Conservation (phyloP, 352 stramenopile genomes). For the Globisporangium spiculum region DNA sequence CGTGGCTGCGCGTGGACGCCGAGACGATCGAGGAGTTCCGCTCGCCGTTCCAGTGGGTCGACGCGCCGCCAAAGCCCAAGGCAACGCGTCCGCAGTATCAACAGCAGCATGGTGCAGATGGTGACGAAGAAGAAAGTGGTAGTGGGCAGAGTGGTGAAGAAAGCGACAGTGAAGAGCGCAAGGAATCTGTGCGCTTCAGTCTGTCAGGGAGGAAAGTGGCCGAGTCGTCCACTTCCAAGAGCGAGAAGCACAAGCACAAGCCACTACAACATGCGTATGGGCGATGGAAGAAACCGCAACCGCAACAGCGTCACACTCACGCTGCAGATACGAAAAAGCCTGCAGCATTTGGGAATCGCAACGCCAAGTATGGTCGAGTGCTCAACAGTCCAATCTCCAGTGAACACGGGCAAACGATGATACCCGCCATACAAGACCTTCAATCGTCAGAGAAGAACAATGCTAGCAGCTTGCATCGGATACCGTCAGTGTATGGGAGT, state of each 20-base stretch:
- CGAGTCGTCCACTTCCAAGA: background rate
- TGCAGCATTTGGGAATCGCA: background rate
- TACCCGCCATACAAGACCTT: background rate
- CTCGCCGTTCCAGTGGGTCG: slow-evolving; percentile 53
- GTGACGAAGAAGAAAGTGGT: background rate
- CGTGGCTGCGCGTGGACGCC: slow-evolving; percentile 67
- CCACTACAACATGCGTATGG: background rate
- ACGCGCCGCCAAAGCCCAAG: slow-evolving; percentile 2
- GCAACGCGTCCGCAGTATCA: background rate
- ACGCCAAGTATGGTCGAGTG: background rate
- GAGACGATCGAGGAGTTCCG: slow-evolving; percentile 65
- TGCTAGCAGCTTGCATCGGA: background rate
- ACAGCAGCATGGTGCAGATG: slow-evolving; percentile 7
- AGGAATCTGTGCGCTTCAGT: slow-evolving; percentile 13
- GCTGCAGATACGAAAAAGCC: background rate
- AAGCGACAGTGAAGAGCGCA: slow-evolving; percentile 10
- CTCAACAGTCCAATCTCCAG: background rate
- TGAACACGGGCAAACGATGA: background rate
- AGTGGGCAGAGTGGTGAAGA: background rate
- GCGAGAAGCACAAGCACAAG: background rate
- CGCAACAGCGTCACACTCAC: background rate
- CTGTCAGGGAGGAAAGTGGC: slow-evolving; percentile 1
- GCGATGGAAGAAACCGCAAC: background rate
- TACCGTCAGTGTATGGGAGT: background rate
- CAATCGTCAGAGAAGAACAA: background rate